Conservation (phyloP, 306 rosid genomes). For the Cucurbita maxima region DNA sequence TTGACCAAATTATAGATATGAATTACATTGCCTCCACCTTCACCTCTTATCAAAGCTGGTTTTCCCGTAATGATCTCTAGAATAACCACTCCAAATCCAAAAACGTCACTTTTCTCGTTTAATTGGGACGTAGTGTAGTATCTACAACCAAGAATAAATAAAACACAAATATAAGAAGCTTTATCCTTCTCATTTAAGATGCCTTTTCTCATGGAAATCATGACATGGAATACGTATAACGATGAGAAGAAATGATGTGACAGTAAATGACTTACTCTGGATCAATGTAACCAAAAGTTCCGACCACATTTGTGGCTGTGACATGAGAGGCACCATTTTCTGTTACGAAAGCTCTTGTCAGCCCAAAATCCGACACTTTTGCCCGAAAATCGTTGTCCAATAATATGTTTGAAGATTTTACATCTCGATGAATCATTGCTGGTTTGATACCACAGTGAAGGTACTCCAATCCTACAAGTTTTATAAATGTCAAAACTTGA, state of each 20-base stretch:
- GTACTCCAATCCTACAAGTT: slow-evolving; percentile 9
- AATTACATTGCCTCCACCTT: not conserved
- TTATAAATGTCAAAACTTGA: too few species aligned
- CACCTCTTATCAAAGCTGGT: not conserved
- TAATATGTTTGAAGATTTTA: slow-evolving; percentile 5
- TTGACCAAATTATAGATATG: not conserved
- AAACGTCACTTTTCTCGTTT: slow-evolving; percentile 8
- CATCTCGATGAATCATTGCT: slow-evolving; percentile 4
- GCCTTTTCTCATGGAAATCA: too few species aligned
- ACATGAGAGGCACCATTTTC: slow-evolving; percentile 6
- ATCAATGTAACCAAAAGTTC: slow-evolving; percentile 6
- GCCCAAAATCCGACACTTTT: slow-evolving; percentile 5
- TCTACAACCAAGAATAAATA: not conserved
- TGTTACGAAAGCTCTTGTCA: not conserved
- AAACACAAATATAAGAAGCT: not conserved
- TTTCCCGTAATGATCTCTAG: not conserved
- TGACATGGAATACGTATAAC: too few species aligned
- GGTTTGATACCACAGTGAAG: slow-evolving; percentile 7
- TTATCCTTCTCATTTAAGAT: too few species aligned
- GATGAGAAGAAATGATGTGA: too few species aligned
- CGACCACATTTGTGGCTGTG: slow-evolving; percentile 4
- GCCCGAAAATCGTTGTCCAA: slow-evolving; percentile 1
- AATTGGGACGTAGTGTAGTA: not conserved
- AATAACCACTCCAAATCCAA: slow-evolving; percentile 1
- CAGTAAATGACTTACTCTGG: slow-evolving; percentile 7